Percentiles rank a stretch among this genome's conserved stretches.
Conservation (phyloP, 352 stramenopile genomes). For the Phytophthora hibernalis region DNA sequence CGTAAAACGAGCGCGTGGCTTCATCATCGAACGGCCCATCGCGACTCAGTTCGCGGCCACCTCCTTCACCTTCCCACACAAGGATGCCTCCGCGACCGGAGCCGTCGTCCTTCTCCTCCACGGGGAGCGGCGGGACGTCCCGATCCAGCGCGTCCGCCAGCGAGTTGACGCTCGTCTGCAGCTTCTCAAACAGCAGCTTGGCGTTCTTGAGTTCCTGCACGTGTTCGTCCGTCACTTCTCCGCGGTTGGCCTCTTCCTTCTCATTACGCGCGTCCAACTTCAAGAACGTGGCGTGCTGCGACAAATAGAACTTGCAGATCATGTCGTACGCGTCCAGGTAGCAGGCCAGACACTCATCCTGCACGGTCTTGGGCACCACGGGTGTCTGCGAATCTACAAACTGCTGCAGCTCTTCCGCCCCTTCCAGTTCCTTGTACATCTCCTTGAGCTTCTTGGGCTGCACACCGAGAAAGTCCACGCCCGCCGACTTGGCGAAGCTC, state of each 20-base stretch:
- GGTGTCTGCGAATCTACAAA: slow-evolving; percentile 48
- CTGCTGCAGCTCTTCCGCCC: slow-evolving; percentile 43
- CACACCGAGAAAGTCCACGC: slow-evolving; percentile 89
- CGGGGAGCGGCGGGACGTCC: slow-evolving; percentile 71
- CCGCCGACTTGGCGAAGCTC: slow-evolving; percentile 94
- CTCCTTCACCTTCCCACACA: slow-evolving; percentile 83
- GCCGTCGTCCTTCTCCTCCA: slow-evolving; percentile 69
- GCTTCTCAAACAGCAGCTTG: slow-evolving; percentile 86
- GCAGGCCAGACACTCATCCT: slow-evolving; percentile 75
- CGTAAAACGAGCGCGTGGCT: slow-evolving; percentile 96
- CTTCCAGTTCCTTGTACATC: slow-evolving; percentile 43
- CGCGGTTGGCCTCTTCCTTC: slow-evolving; percentile 88
- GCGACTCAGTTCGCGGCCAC: slow-evolving; percentile 66
- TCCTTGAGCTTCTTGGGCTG: slow-evolving; percentile 75
- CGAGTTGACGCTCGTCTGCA: slow-evolving; percentile 84
- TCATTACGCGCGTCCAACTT: slow-evolving; percentile 95
- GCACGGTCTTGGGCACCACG: slow-evolving; percentile 72
- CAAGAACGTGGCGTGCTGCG: slow-evolving; percentile 89
- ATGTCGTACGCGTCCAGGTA: slow-evolving; percentile 91
- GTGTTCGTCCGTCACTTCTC: slow-evolving; percentile 78
- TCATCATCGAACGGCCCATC: slow-evolving; percentile 96
- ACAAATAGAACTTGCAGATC: slow-evolving; percentile 90
- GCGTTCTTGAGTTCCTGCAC: slow-evolving; percentile 76
- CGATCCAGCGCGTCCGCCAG: slow-evolving; percentile 82
- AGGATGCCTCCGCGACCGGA: slow-evolving; percentile 52